These are phyloP conservation scores for Rosa hybrid DNA, from an alignment of 331 rosid genomes.

Conservation along the genomic window DNA sequence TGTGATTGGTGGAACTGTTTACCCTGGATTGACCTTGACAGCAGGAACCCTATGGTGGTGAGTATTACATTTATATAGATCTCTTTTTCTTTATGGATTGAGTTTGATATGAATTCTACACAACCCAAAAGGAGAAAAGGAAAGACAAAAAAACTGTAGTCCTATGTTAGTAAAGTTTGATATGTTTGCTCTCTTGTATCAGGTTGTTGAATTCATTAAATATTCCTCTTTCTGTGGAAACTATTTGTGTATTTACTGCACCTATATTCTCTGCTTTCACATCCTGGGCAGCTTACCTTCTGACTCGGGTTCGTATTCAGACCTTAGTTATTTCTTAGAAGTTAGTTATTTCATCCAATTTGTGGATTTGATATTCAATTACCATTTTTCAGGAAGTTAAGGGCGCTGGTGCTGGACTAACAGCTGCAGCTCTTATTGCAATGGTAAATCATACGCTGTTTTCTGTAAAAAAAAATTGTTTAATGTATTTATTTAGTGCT, in stretches of 20 bases:
- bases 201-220: conserved; percentile 85
- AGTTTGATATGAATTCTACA: background rate
- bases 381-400: conserved; percentile 73
- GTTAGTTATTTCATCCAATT: conserved; percentile 17
- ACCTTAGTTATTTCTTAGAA: conserved; percentile 8
- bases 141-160: background rate
- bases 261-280: conserved; percentile 98
- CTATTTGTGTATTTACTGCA: conserved; percentile 97
- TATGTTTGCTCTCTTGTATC: conserved; percentile 26
- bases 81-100: background rate
- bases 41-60: conserved; percentile 96
- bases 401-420: conserved; percentile 96
- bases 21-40: conserved; percentile 95
- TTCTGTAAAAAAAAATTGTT: background rate
- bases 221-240: conserved; percentile 96
- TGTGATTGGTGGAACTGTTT: conserved; percentile 98
- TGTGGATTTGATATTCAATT: conserved; percentile 24
- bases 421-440: conserved; percentile 92
- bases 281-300: conserved; percentile 91
- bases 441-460: conserved; percentile 57
- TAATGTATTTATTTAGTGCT: background rate
- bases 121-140: background rate
- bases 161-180: background rate
- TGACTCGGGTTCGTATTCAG: conserved; percentile 69
- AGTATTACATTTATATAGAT: conserved; percentile 22